phyloP scores from a whole-genome alignment of 2,329 filamentous ascomycete genomes.

The Cryoendolithus antarcticus region DNA sequence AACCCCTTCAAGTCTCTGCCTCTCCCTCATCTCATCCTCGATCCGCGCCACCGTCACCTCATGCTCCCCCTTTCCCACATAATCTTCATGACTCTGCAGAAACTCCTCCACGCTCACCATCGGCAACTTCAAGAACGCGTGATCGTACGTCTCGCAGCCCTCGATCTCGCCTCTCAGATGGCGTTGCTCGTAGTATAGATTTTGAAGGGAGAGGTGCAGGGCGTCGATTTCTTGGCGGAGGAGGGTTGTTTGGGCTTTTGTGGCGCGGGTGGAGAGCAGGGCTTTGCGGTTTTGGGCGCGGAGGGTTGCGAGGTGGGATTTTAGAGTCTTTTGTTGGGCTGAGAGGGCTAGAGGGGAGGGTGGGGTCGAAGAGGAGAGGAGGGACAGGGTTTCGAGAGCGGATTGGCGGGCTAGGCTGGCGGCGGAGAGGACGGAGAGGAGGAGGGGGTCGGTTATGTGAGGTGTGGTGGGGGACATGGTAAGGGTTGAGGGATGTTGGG shows the following conservation, averaged over 20 bases:
- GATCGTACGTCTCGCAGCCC: slow-evolving; percentile 83
- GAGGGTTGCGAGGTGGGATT: slow-evolving; percentile 65
- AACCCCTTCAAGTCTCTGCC: slow-evolving; percentile 74
- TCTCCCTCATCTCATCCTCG: slow-evolving; percentile 75
- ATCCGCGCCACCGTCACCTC: slow-evolving; percentile 82
- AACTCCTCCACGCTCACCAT: slow-evolving; percentile 78
- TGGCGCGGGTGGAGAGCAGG: slow-evolving; percentile 68
- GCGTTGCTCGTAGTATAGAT: slow-evolving; percentile 89
- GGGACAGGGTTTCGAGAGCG: slow-evolving; percentile 46
- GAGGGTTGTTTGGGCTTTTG: slow-evolving; percentile 76
- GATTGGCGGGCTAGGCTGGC: slow-evolving; percentile 60
- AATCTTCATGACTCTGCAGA: slow-evolving; percentile 61
- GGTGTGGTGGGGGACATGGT: slow-evolving; percentile 10
- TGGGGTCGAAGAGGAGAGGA: slow-evolving; percentile 34
- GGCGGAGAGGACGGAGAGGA: slow-evolving; percentile 56
- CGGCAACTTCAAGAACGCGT: slow-evolving; percentile 77
- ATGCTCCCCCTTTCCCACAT: slow-evolving; percentile 59
- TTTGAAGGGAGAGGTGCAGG: slow-evolving; percentile 84
- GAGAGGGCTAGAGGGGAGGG: slow-evolving; percentile 40
- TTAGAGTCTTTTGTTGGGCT: slow-evolving; percentile 67
- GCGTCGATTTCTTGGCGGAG: slow-evolving; percentile 82
- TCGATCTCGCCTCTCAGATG: slow-evolving; percentile 82
- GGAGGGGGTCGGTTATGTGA: slow-evolving; percentile 48
- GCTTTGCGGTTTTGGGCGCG: slow-evolving; percentile 74
- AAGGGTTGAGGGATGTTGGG: neutral